Conservation (phyloP, 2,329 filamentous ascomycete species). For the Ophiostoma novo-ulmi region DNA sequence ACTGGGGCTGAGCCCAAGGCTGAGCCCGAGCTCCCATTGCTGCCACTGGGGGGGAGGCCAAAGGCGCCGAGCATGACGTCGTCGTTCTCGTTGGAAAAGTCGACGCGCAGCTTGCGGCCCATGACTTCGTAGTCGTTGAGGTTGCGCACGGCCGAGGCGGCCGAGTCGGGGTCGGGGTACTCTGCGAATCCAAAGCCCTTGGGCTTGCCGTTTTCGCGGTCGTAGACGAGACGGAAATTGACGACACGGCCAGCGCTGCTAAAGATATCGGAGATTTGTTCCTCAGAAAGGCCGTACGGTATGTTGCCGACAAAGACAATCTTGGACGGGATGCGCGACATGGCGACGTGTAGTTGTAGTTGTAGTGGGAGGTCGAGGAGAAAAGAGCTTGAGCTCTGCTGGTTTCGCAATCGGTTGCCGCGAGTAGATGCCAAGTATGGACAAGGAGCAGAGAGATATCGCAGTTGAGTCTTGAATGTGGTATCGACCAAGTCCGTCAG, state of each 20-base stretch:
- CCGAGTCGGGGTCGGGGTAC: slow-evolving; percentile 80
- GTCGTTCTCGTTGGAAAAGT: slow-evolving; percentile 78
- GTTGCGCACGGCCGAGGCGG: slow-evolving; percentile 90
- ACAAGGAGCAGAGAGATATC: too few species aligned
- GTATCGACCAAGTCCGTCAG: background rate
- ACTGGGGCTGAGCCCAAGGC: too few species aligned
- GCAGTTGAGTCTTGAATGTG: background rate
- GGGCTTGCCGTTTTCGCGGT: slow-evolving; percentile 87
- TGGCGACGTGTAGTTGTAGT: slow-evolving; percentile 33
- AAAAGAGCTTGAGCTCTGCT: background rate
- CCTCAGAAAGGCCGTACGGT: slow-evolving; percentile 87
- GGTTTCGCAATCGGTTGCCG: background rate
- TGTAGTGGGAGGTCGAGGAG: background rate
- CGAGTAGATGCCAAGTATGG: background rate
- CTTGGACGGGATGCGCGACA: slow-evolving; percentile 70
- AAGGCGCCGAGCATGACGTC: slow-evolving; percentile 14
- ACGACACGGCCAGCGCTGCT: slow-evolving; percentile 83
- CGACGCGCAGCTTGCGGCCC: slow-evolving; percentile 87
- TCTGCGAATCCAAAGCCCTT: slow-evolving; percentile 97
- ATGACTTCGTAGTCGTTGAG: slow-evolving; percentile 93
- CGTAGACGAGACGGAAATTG: slow-evolving; percentile 89
- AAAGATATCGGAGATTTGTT: slow-evolving; percentile 93
- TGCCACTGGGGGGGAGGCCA: background rate
- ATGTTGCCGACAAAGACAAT: slow-evolving; percentile 85
- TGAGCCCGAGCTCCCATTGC: background rate